phyloP scores from a whole-genome alignment of 345 rosid species.

The Luvunga scandens region DNA sequence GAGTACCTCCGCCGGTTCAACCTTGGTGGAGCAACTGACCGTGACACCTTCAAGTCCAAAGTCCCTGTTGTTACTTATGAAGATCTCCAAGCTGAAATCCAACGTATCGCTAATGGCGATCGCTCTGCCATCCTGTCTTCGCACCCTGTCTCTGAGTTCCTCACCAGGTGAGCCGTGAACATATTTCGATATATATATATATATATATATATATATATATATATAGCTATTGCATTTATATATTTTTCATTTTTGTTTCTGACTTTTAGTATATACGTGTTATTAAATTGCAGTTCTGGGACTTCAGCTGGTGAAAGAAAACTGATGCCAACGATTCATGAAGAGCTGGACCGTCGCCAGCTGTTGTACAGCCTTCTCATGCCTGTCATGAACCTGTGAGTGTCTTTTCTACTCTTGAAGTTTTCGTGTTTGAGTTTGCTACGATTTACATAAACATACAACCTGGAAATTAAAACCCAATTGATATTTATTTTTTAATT shows the following conservation, averaged over 20 bases:
- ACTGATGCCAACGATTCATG: conserved; percentile 83
- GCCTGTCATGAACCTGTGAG: conserved; percentile 94
- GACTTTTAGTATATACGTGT: background rate
- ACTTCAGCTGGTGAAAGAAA: conserved; percentile 98
- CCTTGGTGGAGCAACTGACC: conserved; percentile 54
- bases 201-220: no score
- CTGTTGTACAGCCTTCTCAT: conserved; percentile 74
- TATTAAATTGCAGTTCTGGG: conserved; percentile 60
- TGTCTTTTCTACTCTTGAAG: background rate
- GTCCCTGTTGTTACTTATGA: conserved; percentile 67
- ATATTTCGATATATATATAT: no score
- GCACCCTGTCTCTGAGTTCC: conserved; percentile 70
- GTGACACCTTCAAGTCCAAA: conserved; percentile 51
- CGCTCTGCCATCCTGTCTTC: conserved; percentile 67
- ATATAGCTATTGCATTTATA: no score
- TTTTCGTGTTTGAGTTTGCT: no score
- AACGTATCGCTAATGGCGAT: conserved; percentile 76
- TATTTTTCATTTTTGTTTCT: background rate
- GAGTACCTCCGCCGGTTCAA: conserved; percentile 58
- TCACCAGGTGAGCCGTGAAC: conserved; percentile 50
- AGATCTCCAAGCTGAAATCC: conserved; percentile 67
- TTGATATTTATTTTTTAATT: background rate
- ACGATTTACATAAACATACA: no score
- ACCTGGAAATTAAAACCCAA: background rate
- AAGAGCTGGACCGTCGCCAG: conserved; percentile 79